Percentiles rank a stretch among this genome's conserved stretches.
Evolutionary conservation across 306 rosid species (phyloP).

Genomic region (Castanospermum australe): DNA sequence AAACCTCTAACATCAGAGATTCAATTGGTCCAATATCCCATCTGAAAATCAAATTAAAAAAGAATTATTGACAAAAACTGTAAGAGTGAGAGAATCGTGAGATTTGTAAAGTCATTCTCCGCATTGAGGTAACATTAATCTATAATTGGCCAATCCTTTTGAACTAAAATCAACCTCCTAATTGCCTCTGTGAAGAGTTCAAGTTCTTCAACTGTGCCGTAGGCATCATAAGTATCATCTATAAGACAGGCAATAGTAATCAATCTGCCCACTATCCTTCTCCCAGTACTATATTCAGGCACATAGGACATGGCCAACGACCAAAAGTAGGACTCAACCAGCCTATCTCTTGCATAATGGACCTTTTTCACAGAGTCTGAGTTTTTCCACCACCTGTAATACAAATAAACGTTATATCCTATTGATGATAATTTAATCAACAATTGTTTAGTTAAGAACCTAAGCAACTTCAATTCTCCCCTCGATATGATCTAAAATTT

Average conservation of each 20-base stretch:
- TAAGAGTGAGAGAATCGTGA: background rate
- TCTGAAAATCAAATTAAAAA: background rate
- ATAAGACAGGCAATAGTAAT: background rate
- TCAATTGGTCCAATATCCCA: background rate
- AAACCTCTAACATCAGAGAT: no score
- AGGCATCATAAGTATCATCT: slow-evolving; percentile 55
- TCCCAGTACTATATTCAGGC: background rate
- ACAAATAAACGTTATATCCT: background rate
- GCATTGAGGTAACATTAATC: no score
- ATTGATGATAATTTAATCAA: background rate
- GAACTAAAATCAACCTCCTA: slow-evolving; percentile 42
- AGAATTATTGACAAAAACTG: background rate
- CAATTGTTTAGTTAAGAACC: background rate
- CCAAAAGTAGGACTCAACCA: slow-evolving; percentile 47
- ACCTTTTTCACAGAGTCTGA: background rate
- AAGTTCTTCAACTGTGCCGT: slow-evolving; percentile 49
- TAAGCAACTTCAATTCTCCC: no score
- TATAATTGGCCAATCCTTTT: background rate
- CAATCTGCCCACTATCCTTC: slow-evolving; percentile 24
- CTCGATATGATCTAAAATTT: no score
- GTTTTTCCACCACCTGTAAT: slow-evolving; percentile 50
- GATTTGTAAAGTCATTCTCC: background rate
- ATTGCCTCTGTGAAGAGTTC: slow-evolving; percentile 38
- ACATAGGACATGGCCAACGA: slow-evolving; percentile 8
- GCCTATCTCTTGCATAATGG: slow-evolving; percentile 44